A percentile compares a stretch with the other conserved stretches of the same genome.
These are phyloP conservation scores for Aspergillus proliferans DNA, from an alignment of 2,329 filamentous ascomycete species.

Conservation along the genomic window DNA sequence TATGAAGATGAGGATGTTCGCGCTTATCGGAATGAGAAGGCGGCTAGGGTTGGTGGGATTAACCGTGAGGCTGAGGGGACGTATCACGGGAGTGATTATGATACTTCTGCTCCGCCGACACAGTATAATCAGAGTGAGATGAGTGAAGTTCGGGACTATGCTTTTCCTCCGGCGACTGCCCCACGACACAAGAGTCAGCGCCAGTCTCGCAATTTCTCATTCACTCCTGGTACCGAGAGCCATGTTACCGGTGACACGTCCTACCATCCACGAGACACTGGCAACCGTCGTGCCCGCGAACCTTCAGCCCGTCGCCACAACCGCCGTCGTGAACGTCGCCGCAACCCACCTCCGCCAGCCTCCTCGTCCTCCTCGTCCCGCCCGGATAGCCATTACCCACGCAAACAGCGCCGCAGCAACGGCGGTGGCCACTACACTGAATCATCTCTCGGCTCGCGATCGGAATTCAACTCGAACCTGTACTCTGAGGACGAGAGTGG, in stretches of 20 bases:
- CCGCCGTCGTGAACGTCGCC: conserved; percentile 25
- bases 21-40: conserved; percentile 77
- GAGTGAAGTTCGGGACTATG: conserved; percentile 43
- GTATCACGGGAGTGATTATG: conserved; percentile 71
- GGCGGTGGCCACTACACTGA: conserved; percentile 38
- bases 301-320: conserved; percentile 24
- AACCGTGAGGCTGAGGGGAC: conserved; percentile 76
- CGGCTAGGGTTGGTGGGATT: conserved; percentile 80
- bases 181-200: conserved; percentile 16
- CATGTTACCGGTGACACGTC: conserved; percentile 18
- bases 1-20: conserved; percentile 63
- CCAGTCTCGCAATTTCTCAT: conserved; percentile 40
- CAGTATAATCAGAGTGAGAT: conserved; percentile 40
- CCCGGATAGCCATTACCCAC: conserved; percentile 32
- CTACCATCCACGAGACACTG: conserved; percentile 20
- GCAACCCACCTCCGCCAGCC: conserved; percentile 16
- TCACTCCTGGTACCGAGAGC: conserved; percentile 45
- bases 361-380: conserved; percentile 25
- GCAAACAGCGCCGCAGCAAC: conserved; percentile 26
- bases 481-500: conserved; percentile 40
- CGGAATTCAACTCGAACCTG: conserved; percentile 36
- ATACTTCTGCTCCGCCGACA: conserved; percentile 57
- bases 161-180: conserved; percentile 16
- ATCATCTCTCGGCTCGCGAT: conserved; percentile 38
- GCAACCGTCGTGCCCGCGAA: conserved; percentile 26